phyloP scores from a whole-genome alignment of 495 filamentous ascomycete species.

The Bacidia rubella region DNA sequence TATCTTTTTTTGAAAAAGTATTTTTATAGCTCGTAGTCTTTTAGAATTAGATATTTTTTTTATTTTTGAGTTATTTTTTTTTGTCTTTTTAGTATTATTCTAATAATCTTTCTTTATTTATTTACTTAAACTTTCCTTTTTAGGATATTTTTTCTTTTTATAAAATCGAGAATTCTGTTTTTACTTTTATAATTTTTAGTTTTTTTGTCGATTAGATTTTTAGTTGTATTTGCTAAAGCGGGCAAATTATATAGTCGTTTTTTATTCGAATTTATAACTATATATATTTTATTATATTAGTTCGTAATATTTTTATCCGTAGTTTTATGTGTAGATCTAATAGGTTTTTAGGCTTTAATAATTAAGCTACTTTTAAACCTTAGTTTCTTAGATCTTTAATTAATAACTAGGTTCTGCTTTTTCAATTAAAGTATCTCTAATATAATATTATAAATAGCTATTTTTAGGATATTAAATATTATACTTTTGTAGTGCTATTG shows the following conservation, averaged over 20 bases:
- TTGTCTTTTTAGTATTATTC: no score
- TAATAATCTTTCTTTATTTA: no score
- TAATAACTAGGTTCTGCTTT: slow-evolving; percentile 2
- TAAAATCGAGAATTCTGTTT: background rate
- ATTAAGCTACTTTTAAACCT: background rate
- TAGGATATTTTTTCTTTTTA: background rate
- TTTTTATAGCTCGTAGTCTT: slow-evolving; percentile 1
- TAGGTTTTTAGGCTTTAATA: slow-evolving; percentile 1
- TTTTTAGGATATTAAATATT: background rate
- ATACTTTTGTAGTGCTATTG: background rate
- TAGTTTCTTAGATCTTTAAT: background rate
- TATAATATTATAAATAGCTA: slow-evolving; percentile 3
- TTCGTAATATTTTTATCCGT: background rate
- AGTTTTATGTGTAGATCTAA: background rate
- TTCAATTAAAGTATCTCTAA: background rate
- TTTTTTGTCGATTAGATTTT: background rate
- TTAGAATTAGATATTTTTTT: no score
- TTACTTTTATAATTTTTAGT: background rate
- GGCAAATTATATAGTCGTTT: background rate
- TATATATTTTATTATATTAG: background rate
- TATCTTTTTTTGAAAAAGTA: slow-evolving; percentile 1
- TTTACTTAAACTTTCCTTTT: no score
- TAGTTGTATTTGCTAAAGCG: background rate
- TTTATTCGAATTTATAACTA: background rate
- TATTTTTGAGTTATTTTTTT: no score